These are phyloP conservation scores for Stephanodiscus minutulus DNA, from an alignment of 108 stramenopile species.

Conservation along the genomic window DNA sequence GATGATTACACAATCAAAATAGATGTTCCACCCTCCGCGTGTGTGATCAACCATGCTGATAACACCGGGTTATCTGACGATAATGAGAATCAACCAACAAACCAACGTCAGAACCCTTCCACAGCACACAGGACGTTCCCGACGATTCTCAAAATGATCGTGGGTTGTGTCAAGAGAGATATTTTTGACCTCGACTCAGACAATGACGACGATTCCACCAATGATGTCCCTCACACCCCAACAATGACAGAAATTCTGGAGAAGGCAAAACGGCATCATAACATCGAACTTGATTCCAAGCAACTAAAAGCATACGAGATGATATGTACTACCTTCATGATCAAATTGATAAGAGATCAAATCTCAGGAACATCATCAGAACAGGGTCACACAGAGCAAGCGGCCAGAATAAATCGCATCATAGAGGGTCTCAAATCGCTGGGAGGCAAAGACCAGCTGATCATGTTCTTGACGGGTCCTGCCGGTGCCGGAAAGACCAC, in stretches of 20 bases:
- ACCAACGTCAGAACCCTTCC: background rate
- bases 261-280: background rate
- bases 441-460: conserved; percentile 21
- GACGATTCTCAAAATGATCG: too few relatives aligned
- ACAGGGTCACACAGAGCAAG: too few relatives aligned
- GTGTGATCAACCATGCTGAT: too few relatives aligned
- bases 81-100: too few relatives aligned
- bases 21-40: too few relatives aligned
- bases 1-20: too few relatives aligned
- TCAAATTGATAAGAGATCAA: background rate
- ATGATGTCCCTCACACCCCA: background rate
- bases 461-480: conserved; percentile 25
- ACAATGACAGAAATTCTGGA: background rate
- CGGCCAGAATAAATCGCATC: too few relatives aligned
- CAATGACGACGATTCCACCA: conserved; percentile 13
- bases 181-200: background rate
- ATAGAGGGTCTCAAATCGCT: background rate
- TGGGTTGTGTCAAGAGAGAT: too few relatives aligned
- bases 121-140: too few relatives aligned
- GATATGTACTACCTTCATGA: conserved; percentile 11
- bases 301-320: conserved; percentile 16
- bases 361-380: too few relatives aligned
- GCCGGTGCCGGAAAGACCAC: conserved; percentile 31
- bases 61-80: too few relatives aligned
- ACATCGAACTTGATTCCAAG: conserved; percentile 11